Conservation (phyloP, 148 eudicot species). For the Rhododendron mucronatum region DNA sequence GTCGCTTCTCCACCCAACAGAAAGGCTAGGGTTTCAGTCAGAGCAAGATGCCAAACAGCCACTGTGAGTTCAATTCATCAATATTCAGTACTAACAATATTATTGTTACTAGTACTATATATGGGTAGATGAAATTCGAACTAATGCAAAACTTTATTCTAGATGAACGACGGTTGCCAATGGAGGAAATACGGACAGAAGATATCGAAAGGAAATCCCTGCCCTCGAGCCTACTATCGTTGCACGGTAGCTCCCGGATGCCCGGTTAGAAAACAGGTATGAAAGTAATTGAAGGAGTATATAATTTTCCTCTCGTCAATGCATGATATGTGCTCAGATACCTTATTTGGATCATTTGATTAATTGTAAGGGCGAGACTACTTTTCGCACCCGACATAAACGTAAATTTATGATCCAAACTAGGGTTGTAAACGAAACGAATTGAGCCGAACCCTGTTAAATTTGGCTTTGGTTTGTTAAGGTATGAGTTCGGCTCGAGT, state of each 20-base stretch:
- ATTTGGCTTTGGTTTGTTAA: too few species aligned
- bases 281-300: neutral
- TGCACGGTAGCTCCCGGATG: slow-evolving; percentile 59
- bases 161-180: slow-evolving; percentile 72
- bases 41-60: slow-evolving; percentile 58
- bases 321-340: neutral
- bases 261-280: slow-evolving; percentile 57
- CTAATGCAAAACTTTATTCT: neutral
- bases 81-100: neutral
- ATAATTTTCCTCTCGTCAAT: too few species aligned
- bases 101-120: too few species aligned
- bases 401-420: too few species aligned
- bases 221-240: slow-evolving; percentile 61
- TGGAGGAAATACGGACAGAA: slow-evolving; percentile 68
- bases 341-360: neutral
- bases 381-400: neutral
- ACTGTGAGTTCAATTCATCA: slow-evolving; percentile 37
- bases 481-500: too few species aligned
- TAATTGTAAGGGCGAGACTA: neutral
- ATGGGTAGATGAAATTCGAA: too few species aligned
- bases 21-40: slow-evolving; percentile 63
- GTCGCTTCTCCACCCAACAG: slow-evolving; percentile 34
- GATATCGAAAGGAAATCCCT: slow-evolving; percentile 56
- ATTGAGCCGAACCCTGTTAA: too few species aligned
- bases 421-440: too few species aligned